These are phyloP conservation scores for Thuja plicata DNA, from an alignment of 83 land plant genomes.

Conservation along the genomic window DNA sequence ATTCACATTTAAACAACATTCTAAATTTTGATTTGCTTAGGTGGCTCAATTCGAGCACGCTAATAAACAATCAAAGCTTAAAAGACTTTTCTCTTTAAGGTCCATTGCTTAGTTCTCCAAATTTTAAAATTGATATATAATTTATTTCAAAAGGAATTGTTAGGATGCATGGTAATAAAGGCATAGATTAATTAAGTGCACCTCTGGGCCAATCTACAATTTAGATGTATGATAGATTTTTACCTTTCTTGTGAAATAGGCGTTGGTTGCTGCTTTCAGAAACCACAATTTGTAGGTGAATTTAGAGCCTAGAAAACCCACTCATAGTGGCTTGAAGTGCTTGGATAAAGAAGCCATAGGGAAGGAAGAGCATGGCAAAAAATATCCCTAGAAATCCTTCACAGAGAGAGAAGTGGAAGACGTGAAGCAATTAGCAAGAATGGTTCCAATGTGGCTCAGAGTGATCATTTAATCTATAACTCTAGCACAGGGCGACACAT, in stretches of 20 bases:
- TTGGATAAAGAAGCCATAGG: conserved; percentile 26
- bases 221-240: no score
- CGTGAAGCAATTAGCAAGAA: conserved; percentile 17
- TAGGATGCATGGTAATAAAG: no score
- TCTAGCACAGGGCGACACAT: conserved; percentile 18
- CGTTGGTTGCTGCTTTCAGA: conserved; percentile 26
- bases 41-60: no score
- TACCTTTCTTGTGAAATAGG: neutral
- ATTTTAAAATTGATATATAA: no score
- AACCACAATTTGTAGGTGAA: conserved; percentile 32
- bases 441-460: conserved; percentile 25
- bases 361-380: neutral
- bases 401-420: conserved; percentile 34
- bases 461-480: conserved; percentile 1
- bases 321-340: conserved; percentile 4
- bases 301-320: conserved; percentile 26
- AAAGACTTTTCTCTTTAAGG: no score
- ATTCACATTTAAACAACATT: no score
- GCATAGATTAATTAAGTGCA: no score
- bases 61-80: no score
- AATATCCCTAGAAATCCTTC: conserved; percentile 19
- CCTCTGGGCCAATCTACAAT: no score
- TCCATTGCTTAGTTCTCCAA: no score
- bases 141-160: no score
- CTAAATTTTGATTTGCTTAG: no score